Percentiles rank a stretch among this genome's conserved stretches.
Evolutionary conservation across 2,329 filamentous ascomycete genomes (phyloP).

Genomic region (Aspergillus persii): DNA sequence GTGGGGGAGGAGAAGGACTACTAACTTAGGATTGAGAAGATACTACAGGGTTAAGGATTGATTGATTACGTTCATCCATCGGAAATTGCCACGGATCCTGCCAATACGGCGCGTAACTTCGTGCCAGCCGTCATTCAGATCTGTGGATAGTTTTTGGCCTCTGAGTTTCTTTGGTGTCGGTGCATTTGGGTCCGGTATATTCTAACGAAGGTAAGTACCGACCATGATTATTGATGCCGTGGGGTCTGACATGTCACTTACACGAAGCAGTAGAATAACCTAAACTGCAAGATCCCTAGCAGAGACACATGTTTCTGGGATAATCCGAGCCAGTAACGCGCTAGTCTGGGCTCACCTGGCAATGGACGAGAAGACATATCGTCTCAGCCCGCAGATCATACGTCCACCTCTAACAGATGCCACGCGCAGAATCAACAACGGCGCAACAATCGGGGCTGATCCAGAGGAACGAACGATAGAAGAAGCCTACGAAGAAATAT

Average conservation of each 20-base stretch:
- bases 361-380: slow-evolving; percentile 20
- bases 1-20: neutral
- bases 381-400: slow-evolving; percentile 15
- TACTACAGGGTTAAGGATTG: neutral
- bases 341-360: slow-evolving; percentile 18
- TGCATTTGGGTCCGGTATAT: neutral
- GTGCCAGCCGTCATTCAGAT: neutral
- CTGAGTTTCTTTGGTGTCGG: neutral
- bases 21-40: neutral
- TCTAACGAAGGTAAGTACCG: neutral
- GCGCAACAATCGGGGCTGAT: slow-evolving; percentile 25
- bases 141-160: neutral
- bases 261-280: neutral
- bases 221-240: neutral
- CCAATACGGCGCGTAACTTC: neutral
- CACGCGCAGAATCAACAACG: slow-evolving; percentile 49
- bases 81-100: neutral
- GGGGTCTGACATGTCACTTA: neutral
- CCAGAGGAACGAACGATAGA: slow-evolving; percentile 9
- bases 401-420: slow-evolving; percentile 50
- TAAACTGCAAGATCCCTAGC: neutral
- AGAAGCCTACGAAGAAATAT: slow-evolving; percentile 17
- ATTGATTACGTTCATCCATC: neutral
- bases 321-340: neutral
- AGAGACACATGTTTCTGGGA: slow-evolving; percentile 5